These are phyloP conservation scores for Salvia rosmarinus DNA, from an alignment of 257 asterid genomes.

Conservation along the genomic window DNA sequence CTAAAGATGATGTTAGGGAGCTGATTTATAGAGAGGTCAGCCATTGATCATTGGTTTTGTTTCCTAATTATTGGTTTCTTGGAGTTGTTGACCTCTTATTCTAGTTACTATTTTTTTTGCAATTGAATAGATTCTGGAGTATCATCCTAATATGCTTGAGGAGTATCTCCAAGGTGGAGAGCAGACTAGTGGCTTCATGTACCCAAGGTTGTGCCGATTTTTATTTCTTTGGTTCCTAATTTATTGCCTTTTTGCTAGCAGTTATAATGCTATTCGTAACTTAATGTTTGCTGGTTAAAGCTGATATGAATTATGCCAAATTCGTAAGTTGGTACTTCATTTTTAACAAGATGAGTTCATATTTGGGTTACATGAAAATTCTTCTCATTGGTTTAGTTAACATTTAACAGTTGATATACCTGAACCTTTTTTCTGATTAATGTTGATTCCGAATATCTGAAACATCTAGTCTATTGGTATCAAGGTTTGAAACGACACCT, in stretches of 20 bases:
- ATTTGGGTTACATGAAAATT: not conserved
- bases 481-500: not conserved
- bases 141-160: slow-evolving; percentile 96
- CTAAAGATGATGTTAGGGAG: slow-evolving; percentile 95
- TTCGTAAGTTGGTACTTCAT: not conserved
- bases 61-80: slow-evolving; percentile 28
- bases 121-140: slow-evolving; percentile 82
- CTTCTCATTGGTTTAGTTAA: not conserved
- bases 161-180: slow-evolving; percentile 93
- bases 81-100: slow-evolving; percentile 24
- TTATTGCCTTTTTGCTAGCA: slow-evolving; percentile 3
- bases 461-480: not conserved
- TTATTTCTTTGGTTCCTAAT: not conserved
- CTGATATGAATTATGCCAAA: not conserved
- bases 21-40: slow-evolving; percentile 73
- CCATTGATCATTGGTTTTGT: slow-evolving; percentile 23
- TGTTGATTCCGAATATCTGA: not conserved
- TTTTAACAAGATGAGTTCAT: not conserved
- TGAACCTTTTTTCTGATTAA: not conserved
- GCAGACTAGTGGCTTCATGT: slow-evolving; percentile 94
- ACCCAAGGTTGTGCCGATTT: slow-evolving; percentile 73
- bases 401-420: not conserved
- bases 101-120: slow-evolving; percentile 23
- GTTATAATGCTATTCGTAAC: not conserved
- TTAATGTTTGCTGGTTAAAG: slow-evolving; percentile 2